Evolutionary conservation across 495 filamentous ascomycete genomes (phyloP), one percentile per base, ranked within the genome.

Genomic region (Aspergillus ellipticus): DNA sequence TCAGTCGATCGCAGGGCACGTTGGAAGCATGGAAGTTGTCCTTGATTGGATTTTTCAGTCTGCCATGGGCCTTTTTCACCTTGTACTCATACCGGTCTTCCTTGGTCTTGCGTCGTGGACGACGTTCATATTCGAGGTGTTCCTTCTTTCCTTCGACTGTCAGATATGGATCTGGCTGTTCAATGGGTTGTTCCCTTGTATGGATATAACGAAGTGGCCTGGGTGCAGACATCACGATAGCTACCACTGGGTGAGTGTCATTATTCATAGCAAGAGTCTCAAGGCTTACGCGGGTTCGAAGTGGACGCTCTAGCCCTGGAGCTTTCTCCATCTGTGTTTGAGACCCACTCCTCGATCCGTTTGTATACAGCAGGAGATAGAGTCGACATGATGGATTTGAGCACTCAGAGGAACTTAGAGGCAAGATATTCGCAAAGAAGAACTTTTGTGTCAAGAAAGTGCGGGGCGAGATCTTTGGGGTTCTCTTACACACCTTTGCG

Each of bases 11-110:
- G 42, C 75, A 75, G 16, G 78, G 68, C 19, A 92, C 82, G 61
- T 85, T 86, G 24, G 82, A 71, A 41, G 86, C 85, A 15, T 77
- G 73, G 58, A 90, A 92, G 22, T 78, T 75, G 45, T 82, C 76
- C 63, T 86, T 81, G 10, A 89, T 69, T 21, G 79, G 73, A 56
- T 68, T 71, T 49, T 75, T 80, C 31, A 65, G 65, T 49, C 60
- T 53, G 17, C 53, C 54, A 42, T 48, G 43, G 13, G 37, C 48
- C 13, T 49, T 46, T 28, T 61, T 51, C 2, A 54, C 57, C 53
- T 76, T 79, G 28, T 75, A 73, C 22, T 76, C 74, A 51, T 80
- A 81, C 15, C 61, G 82, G 59, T 87, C 79, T 15, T 79, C 72
- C 41, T 74, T 78, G 15, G 84, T 87, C 66, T 84, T 89, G 59